Conservation (phyloP, 305 asterid species). For the Solanum hybrid region DNA sequence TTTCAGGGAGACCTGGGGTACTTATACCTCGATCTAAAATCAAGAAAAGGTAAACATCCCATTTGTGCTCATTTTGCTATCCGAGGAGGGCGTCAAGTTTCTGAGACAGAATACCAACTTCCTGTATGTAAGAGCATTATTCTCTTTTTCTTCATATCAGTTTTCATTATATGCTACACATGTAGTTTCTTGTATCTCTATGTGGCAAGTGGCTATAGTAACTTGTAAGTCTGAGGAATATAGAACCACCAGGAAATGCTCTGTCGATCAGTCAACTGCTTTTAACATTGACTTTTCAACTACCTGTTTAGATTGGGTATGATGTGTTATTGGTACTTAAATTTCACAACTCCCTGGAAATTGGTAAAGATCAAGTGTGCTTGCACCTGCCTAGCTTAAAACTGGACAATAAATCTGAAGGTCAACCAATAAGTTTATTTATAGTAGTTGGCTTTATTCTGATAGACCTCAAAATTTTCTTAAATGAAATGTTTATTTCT, state of each 20-base stretch:
- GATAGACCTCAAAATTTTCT: background rate
- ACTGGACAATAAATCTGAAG: background rate
- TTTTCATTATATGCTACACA: background rate
- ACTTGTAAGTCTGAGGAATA: background rate
- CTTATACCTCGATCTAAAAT: constrained; percentile 79
- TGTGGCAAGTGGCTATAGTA: background rate
- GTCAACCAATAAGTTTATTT: background rate
- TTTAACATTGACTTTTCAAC: background rate
- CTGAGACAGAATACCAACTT: constrained; percentile 72
- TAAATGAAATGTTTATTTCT: background rate
- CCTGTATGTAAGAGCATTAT: constrained; percentile 50
- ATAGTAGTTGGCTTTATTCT: background rate
- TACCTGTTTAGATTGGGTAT: background rate
- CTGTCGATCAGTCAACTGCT: background rate
- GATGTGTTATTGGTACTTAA: background rate
- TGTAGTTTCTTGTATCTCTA: background rate
- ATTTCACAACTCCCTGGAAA: background rate
- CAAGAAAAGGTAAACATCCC: constrained; percentile 79
- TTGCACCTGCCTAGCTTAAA: background rate
- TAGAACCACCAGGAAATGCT: background rate
- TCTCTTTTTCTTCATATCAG: background rate
- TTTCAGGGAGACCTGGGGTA: constrained; percentile 83
- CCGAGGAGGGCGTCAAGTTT: constrained; percentile 80
- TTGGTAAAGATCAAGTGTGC: background rate
- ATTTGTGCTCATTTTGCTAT: constrained; percentile 88